These are phyloP conservation scores for Cryptococcus sp. DNA, from an alignment of 1,284 basidiomycete genomes.

Conservation along the genomic window DNA sequence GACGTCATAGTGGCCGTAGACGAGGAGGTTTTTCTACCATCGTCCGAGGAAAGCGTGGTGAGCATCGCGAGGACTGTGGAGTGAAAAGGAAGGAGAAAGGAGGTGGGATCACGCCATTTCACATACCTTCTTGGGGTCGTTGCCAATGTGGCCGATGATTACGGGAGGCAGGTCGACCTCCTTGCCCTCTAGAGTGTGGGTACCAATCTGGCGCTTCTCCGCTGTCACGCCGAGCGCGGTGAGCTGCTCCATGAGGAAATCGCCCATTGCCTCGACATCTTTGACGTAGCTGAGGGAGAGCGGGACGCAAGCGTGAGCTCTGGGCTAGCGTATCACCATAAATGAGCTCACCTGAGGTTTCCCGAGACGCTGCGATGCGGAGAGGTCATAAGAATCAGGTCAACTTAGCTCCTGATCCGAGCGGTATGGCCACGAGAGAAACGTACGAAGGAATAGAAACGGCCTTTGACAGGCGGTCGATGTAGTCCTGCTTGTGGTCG, in stretches of 20 bases:
- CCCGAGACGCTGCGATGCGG: slow-evolving; percentile 50
- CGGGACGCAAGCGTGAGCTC: background rate
- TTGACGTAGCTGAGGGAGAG: slow-evolving; percentile 63
- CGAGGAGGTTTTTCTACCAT: slow-evolving; percentile 74
- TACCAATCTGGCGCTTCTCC: slow-evolving; percentile 72
- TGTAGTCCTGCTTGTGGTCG: slow-evolving; percentile 69
- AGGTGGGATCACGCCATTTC: slow-evolving; percentile 7
- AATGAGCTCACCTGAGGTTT: slow-evolving; percentile 43
- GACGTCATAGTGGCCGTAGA: slow-evolving; percentile 80
- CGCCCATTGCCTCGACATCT: slow-evolving; percentile 79
- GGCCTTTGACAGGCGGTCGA: slow-evolving; percentile 75
- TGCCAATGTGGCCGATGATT: slow-evolving; percentile 80
- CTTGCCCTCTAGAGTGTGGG: slow-evolving; percentile 75
- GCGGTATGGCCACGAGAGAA: too few species aligned
- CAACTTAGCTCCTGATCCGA: background rate
- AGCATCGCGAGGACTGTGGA: slow-evolving; percentile 18
- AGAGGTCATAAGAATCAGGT: background rate
- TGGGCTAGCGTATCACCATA: background rate
- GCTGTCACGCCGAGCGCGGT: slow-evolving; percentile 73
- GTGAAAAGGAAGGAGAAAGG: slow-evolving; percentile 7
- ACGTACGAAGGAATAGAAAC: slow-evolving; percentile 83
- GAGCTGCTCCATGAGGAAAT: slow-evolving; percentile 74
- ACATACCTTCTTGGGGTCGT: slow-evolving; percentile 68
- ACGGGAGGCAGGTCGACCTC: slow-evolving; percentile 79
- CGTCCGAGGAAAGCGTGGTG: background rate